These are phyloP conservation scores for Kwoniella bestiolae DNA, from an alignment of 768 basidiomycete genomes.

Conservation along the genomic window DNA sequence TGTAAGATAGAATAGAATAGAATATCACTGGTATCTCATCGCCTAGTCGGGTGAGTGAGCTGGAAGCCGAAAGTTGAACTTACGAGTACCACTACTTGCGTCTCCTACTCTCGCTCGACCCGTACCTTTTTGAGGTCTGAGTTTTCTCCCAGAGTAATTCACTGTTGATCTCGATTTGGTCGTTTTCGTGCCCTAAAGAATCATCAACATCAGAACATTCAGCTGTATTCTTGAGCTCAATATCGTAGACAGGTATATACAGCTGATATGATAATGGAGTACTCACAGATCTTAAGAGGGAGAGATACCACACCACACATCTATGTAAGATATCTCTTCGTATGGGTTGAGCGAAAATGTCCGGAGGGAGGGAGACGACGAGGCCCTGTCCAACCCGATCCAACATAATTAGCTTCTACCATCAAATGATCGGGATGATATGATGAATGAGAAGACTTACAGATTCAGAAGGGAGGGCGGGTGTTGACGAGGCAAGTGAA, in stretches of 20 bases:
- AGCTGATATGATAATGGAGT: too few relatives aligned
- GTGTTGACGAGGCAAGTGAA: slow-evolving; percentile 46
- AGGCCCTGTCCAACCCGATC: slow-evolving; percentile 28
- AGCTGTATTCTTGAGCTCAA: neutral
- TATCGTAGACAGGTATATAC: too few relatives aligned
- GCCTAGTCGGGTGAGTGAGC: too few relatives aligned
- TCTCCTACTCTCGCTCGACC: slow-evolving; percentile 90
- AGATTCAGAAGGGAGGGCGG: slow-evolving; percentile 38
- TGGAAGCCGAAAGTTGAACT: too few relatives aligned
- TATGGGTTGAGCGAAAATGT: slow-evolving; percentile 82
- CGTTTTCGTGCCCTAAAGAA: slow-evolving; percentile 78
- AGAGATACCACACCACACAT: slow-evolving; percentile 84
- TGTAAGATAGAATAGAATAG: too few relatives aligned
- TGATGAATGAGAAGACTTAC: slow-evolving; percentile 32
- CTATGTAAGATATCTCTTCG: slow-evolving; percentile 91
- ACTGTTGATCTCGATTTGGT: slow-evolving; percentile 94
- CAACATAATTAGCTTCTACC: neutral
- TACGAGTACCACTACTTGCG: slow-evolving; percentile 62
- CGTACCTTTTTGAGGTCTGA: slow-evolving; percentile 87
- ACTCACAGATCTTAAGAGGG: slow-evolving; percentile 72
- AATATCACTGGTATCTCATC: too few relatives aligned
- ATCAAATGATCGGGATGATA: too few relatives aligned
- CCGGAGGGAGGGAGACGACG: slow-evolving; percentile 58
- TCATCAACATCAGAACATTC: neutral
- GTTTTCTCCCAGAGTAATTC: slow-evolving; percentile 82